These are phyloP conservation scores for Penicillium lagena DNA, from an alignment of 495 filamentous ascomycete genomes.

Conservation along the genomic window DNA sequence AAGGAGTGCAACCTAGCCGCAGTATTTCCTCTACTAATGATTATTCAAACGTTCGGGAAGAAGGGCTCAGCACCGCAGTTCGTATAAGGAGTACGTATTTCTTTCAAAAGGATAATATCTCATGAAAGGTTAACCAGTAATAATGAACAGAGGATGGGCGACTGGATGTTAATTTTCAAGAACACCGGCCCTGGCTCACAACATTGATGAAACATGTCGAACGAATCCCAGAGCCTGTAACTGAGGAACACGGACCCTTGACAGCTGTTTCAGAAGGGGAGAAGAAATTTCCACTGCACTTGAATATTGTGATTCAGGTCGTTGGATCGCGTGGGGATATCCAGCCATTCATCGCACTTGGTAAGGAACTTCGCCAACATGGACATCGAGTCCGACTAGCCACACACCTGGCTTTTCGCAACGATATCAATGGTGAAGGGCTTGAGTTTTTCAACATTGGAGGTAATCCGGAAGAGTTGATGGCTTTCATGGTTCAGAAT, in stretches of 20 bases:
- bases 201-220: slow-evolving; percentile 1
- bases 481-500: slow-evolving; percentile 87
- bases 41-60: not conserved
- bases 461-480: slow-evolving; percentile 71
- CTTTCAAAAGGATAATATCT: not conserved
- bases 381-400: slow-evolving; percentile 74
- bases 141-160: slow-evolving; percentile 1
- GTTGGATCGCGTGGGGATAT: slow-evolving; percentile 76
- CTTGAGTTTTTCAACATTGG: slow-evolving; percentile 78
- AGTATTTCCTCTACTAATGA: no score
- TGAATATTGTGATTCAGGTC: slow-evolving; percentile 77
- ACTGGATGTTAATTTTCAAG: slow-evolving; percentile 1
- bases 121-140: not conserved
- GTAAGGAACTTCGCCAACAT: slow-evolving; percentile 55
- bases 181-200: slow-evolving; percentile 1
- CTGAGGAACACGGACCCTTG: not conserved
- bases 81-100: not conserved
- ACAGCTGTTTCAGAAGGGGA: slow-evolving; percentile 46
- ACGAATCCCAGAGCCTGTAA: not conserved
- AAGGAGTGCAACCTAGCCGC: no score
- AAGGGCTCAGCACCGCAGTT: not conserved
- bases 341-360: slow-evolving; percentile 68
- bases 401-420: slow-evolving; percentile 65
- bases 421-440: slow-evolving; percentile 61
- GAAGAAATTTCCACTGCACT: slow-evolving; percentile 42